phyloP scores from a whole-genome alignment of 306 rosid genomes.

The Corylus americana region DNA sequence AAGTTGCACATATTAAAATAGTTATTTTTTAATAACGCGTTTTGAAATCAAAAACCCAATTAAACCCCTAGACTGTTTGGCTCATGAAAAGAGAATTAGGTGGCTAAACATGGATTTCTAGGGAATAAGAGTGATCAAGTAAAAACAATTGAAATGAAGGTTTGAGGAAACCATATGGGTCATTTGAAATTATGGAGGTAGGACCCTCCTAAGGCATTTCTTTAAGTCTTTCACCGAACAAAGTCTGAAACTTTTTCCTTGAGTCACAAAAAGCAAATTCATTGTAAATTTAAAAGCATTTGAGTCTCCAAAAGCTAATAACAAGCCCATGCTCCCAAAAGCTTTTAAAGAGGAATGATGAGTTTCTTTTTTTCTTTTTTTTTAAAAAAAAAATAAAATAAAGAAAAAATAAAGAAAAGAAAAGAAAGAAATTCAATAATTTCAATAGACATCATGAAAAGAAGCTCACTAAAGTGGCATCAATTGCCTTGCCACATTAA shows the following conservation, averaged over 20 bases:
- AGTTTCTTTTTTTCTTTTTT: constrained; percentile 12
- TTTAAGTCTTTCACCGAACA: constrained; percentile 49
- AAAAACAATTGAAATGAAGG: not conserved
- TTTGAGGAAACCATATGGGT: constrained; percentile 13
- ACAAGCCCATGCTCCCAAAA: constrained; percentile 76
- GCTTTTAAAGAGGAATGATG: constrained; percentile 68
- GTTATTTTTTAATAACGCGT: too few relatives aligned
- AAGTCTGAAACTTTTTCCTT: constrained; percentile 51
- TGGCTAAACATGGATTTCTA: constrained; percentile 1
- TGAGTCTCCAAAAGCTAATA: constrained; percentile 61
- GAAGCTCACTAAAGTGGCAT: constrained; percentile 55
- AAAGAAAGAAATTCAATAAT: constrained; percentile 49
- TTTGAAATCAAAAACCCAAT: too few relatives aligned
- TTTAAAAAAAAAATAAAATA: too few relatives aligned
- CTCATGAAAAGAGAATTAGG: constrained; percentile 1
- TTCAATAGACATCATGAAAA: constrained; percentile 66
- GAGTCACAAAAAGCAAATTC: constrained; percentile 55
- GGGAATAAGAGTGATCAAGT: constrained; percentile 9
- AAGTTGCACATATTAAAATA: too few relatives aligned
- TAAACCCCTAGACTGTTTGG: not conserved
- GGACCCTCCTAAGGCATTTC: constrained; percentile 49
- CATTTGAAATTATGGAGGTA: constrained; percentile 45
- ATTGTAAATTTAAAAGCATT: constrained; percentile 52
- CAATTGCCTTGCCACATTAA: constrained; percentile 39
- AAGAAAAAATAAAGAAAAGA: too few relatives aligned